These are phyloP conservation scores for Aspergillus clavatus DNA, from an alignment of 2,329 filamentous ascomycete genomes.

Conservation along the genomic window DNA sequence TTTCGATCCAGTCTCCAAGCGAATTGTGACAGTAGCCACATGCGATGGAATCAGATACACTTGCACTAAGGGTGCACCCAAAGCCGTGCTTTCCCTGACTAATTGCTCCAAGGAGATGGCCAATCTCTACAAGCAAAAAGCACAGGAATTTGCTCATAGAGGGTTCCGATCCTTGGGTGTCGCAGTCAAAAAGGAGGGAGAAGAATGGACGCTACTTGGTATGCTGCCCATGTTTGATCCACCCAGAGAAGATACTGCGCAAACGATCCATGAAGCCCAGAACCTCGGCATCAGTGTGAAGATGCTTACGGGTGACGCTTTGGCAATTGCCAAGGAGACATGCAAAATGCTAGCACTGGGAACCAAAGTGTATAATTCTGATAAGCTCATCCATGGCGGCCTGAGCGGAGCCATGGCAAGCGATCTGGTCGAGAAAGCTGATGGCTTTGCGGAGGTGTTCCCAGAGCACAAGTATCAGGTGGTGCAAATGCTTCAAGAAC, in stretches of 20 bases:
- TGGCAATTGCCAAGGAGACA: conserved; percentile 75
- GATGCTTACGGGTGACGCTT: conserved; percentile 76
- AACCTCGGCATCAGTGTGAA: conserved; percentile 72
- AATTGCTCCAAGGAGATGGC: conserved; percentile 62
- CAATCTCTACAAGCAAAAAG: conserved; percentile 64
- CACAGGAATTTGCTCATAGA: conserved; percentile 69
- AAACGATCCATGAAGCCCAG: conserved; percentile 71
- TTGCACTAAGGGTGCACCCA: conserved; percentile 73
- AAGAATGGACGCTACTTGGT: conserved; percentile 67
- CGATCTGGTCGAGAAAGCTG: conserved; percentile 69
- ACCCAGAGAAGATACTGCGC: conserved; percentile 71
- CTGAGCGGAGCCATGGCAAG: conserved; percentile 68
- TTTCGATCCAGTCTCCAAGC: conserved; percentile 73
- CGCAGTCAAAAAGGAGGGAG: conserved; percentile 70
- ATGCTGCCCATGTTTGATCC: conserved; percentile 79
- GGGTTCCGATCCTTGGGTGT: conserved; percentile 77
- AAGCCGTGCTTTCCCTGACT: conserved; percentile 65
- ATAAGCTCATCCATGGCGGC: conserved; percentile 70
- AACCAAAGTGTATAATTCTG: conserved; percentile 76
- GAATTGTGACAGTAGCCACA: conserved; percentile 65
- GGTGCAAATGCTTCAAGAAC: conserved; percentile 69
- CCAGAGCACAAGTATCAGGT: conserved; percentile 73
- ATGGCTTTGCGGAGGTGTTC: conserved; percentile 70
- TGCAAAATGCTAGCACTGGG: conserved; percentile 76
- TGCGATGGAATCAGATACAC: conserved; percentile 66